Percentiles rank a stretch among this genome's conserved stretches.
phyloP scores from a whole-genome alignment of 164 flowering plant species.

The Berberis vulgaris region DNA sequence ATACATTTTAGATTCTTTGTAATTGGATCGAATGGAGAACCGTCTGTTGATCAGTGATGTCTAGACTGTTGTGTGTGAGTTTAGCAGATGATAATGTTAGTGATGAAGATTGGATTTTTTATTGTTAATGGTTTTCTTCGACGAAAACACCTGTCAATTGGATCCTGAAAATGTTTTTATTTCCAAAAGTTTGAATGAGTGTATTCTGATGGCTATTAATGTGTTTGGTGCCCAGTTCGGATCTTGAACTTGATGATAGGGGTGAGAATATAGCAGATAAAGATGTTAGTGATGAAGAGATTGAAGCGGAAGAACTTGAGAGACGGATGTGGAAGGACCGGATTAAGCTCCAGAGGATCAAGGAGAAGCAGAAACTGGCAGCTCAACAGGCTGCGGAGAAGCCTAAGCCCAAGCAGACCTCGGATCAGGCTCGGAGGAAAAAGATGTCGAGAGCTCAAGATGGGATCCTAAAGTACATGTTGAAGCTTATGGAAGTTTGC shows the following conservation, averaged over 20 bases:
- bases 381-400: neutral
- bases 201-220: neutral
- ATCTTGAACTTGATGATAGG: neutral
- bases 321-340: neutral
- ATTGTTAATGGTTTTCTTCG: too few species aligned
- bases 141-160: too few species aligned
- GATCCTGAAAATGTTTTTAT: too few species aligned
- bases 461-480: conserved; percentile 4
- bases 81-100: too few species aligned
- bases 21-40: too few species aligned
- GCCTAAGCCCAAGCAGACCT: conserved; percentile 3
- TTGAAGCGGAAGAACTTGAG: neutral
- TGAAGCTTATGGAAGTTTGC: conserved; percentile 7
- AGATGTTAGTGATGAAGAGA: conserved; percentile 4
- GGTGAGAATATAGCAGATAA: neutral
- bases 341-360: neutral
- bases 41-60: too few species aligned
- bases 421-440: conserved; percentile 1
- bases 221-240: neutral
- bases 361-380: conserved; percentile 6
- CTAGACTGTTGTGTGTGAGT: too few species aligned
- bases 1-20: too few species aligned
- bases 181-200: neutral
- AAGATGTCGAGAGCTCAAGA: conserved; percentile 7
- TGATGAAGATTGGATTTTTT: too few species aligned